Evolutionary conservation across 257 asterid genomes (phyloP).

Genomic region (Solanum stenotomum): DNA sequence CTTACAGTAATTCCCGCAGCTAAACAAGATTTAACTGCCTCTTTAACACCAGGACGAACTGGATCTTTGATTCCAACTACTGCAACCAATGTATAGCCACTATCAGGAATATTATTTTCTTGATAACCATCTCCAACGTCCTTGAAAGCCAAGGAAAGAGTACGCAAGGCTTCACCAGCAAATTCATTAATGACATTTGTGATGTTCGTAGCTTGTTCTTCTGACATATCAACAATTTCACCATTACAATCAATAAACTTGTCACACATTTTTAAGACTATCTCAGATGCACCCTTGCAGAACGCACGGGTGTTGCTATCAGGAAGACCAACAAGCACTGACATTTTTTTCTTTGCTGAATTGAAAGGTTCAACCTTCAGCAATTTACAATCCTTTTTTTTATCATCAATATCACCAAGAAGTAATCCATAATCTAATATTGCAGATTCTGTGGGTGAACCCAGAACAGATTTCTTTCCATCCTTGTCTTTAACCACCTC

Average conservation of each 20-base stretch:
- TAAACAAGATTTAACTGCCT: slow-evolving; percentile 75
- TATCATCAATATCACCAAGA: slow-evolving; percentile 69
- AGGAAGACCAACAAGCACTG: slow-evolving; percentile 69
- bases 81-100: slow-evolving; percentile 70
- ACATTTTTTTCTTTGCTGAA: slow-evolving; percentile 89
- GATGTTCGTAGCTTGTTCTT: slow-evolving; percentile 37
- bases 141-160: slow-evolving; percentile 86
- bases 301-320: slow-evolving; percentile 68
- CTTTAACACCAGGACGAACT: slow-evolving; percentile 84
- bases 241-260: slow-evolving; percentile 47
- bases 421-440: slow-evolving; percentile 75
- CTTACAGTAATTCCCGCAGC: slow-evolving; percentile 89
- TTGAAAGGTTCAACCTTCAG: slow-evolving; percentile 90
- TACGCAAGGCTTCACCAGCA: slow-evolving; percentile 75
- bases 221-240: slow-evolving; percentile 47
- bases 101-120: slow-evolving; percentile 44
- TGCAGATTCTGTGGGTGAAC: slow-evolving; percentile 90
- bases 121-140: slow-evolving; percentile 36
- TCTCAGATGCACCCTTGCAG: slow-evolving; percentile 98
- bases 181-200: slow-evolving; percentile 53
- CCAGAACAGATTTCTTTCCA: slow-evolving; percentile 62
- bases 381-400: slow-evolving; percentile 37
- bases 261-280: slow-evolving; percentile 59
- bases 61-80: slow-evolving; percentile 97
- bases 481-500: slow-evolving; percentile 77